Base-by-base conservation (phyloP, 1,139 yeast species). In the Blastobotrys capitulatus region DNA sequence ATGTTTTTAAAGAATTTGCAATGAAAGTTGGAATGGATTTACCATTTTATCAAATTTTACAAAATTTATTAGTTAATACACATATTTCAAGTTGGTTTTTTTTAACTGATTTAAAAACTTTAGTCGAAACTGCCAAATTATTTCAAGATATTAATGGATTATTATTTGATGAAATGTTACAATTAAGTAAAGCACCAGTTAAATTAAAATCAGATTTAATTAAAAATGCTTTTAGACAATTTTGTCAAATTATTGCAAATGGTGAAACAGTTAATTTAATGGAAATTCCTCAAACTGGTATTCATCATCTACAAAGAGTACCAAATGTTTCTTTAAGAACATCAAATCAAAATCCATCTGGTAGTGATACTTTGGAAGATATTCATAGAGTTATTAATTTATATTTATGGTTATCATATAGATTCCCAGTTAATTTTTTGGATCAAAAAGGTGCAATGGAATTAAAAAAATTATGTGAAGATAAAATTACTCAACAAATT, bases 351-450 rank as follows among this genome's bases (percentile, higher is more conserved):
- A 22, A 7, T 7, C n/a, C n/a, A n/a, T 8, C 46, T 8, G 43
- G 40, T 16, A 47, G 56, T 18, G 60, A 57, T 44, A 42, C 52
- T 2, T 72, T 87, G 45, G 97, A 90, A 63, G 76, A 76, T 19
- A 70, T 85, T 55, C 96, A 92, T 68, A 78, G 80, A 56, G 70
- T 80, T 44, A 74, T 87, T 22, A 75, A 83, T 56, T 69, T 87
- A 13, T 90, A 80, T 62, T 70, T 88, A 64, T 92, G 98, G 98
- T 73, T 92, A 55, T 77, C 87, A 53, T 92, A 87, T 63, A 60
- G 97, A 61, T 90, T 86, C 73, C 96, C 97, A 0, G 80, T 83
- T 36, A 74, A 82, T 47, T 86, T 89, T 59, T 77, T 85, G 10
- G 96, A 88, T 62, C 73, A 80, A 27, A 86, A 83, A 52, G 79